Base-by-base conservation (phyloP, 2,329 filamentous ascomycete genomes). In the Penicillium carneum region DNA sequence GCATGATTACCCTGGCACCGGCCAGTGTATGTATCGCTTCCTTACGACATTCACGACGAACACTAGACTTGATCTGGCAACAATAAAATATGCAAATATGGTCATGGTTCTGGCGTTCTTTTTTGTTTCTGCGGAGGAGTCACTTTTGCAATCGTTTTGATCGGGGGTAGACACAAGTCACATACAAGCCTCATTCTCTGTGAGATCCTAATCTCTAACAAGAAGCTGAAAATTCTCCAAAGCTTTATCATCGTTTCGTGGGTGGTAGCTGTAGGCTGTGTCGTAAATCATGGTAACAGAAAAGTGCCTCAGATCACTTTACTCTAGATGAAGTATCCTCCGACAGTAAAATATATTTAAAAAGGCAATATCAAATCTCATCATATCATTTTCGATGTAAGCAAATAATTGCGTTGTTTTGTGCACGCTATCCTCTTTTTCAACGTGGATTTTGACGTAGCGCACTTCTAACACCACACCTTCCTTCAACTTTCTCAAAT, bases 41-140 rank as follows among this genome's bases (percentile, higher is more conserved):
- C 55, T 67, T 51, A 69, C 57, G 66, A 69, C 20, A 4, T 59
- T 67, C 55, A 69, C 42, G 67, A 69, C 46, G n/a, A 59, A 53
- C 39, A 43, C 46, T 62, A 53, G 39, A 59, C 26, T 53, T 33
- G 51, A 26, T 52, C 39, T 56, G 46, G 39, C 58, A 41, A 39
- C 26, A 60, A 38, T 52, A 52, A 57, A 47, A 47, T 31, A 29
- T 56, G 43, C 16, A 41, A 39, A 51, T 51, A 41, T 41, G 47
- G 23, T 33, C 43, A 60, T 60, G 43, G 31, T 43, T 33, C 53
- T 41, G 57, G 57, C 54, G 57, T 59, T 48, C 20, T 23, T 18
- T 55, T 48, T 23, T 42, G 11, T 43, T 56, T 49, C 20, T 12
- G 31, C 49, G 31, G 41, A 42, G 26, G 38, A 34, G 56, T 55